A percentile compares a stretch with the other conserved stretches of the same genome.
phyloP scores from a whole-genome alignment of 176 grass and related monocot species.

The Phoenix dactylifera region DNA sequence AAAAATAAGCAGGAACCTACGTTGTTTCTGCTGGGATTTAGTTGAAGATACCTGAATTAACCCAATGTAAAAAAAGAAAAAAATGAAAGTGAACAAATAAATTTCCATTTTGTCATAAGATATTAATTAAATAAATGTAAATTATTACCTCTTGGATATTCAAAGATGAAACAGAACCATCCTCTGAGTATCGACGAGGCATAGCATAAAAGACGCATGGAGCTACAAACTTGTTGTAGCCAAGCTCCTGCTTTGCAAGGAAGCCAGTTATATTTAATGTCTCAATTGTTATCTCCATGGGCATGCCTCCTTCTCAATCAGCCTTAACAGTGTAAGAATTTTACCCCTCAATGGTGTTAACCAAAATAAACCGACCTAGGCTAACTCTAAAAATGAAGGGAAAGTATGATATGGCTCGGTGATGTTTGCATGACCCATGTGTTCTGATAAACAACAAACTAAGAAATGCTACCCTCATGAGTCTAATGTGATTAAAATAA shows the following conservation, averaged over 20 bases:
- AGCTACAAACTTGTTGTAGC: slow-evolving; percentile 43
- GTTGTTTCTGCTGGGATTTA: slow-evolving; percentile 22
- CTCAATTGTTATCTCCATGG: slow-evolving; percentile 54
- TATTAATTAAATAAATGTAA: background rate
- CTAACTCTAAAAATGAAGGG: too few species aligned
- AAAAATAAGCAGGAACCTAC: slow-evolving; percentile 39
- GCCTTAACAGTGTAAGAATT: slow-evolving; percentile 50
- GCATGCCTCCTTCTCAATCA: slow-evolving; percentile 50
- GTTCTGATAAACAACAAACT: background rate
- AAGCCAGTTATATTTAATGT: slow-evolving; percentile 41
- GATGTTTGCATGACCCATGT: background rate
- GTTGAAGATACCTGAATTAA: slow-evolving; percentile 15
- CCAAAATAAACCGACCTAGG: background rate
- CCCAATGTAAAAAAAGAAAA: background rate
- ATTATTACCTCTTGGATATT: too few species aligned
- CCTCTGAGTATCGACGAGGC: too few species aligned
- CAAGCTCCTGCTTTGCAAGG: slow-evolving; percentile 20
- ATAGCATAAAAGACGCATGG: slow-evolving; percentile 36
- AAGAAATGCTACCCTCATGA: background rate
- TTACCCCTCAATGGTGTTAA: background rate
- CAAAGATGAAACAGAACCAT: too few species aligned
- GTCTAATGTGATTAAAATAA: background rate
- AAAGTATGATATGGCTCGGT: too few species aligned
- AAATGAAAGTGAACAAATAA: background rate
- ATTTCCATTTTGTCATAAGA: background rate